Evolutionary conservation across 2,329 filamentous ascomycete species (phyloP), one percentile per base, ranked within the genome.

Genomic region (Knoxdaviesia capensis): DNA sequence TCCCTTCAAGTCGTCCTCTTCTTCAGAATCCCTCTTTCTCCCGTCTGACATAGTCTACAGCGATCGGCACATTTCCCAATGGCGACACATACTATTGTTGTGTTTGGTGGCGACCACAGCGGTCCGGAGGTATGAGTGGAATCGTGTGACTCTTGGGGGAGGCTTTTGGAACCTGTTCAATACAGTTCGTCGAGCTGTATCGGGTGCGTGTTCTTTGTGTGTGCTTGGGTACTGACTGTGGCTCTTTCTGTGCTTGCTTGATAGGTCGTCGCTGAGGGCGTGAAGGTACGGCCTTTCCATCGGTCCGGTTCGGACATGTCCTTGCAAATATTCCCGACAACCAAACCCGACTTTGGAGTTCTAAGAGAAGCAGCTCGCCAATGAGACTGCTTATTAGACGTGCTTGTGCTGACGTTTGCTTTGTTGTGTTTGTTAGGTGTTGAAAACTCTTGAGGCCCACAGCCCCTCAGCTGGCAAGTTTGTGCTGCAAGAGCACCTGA

Each of bases 401-500:
- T 8, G 30, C 30, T 29, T 38, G 11, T 28, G 37, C 37, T 38
- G 29, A 38, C 37, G 5, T 20, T 20, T 20, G 20, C 20, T 20
- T 20, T 20, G 20, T 20, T 20, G 20, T 20, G 20, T 3, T 20
- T 11, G 33, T 10, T 53, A 92, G 83, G 65, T 90, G 50, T 71
- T 96, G 55, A 80, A 79, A 56, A 69, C 80, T 5, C 66, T 96
- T 45, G 81, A 93, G 64, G 71, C 77, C 52, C 63, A 67, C 51
- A 77, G 74, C 55, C 70, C 77, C 44, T 72, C 77, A 49, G 69
- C 80, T 43, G 68, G 64, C 57, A 79, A 79, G 53, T 94, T 96
- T 66, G 85, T 90, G 58, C 80, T 94, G 53, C 74, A 94, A 56
- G 76, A 94, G 44, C 85, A 94, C 57, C 69, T 92, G 44, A 73